Base-by-base conservation (phyloP, 345 rosid species). In the Bruguiera sexangula region DNA sequence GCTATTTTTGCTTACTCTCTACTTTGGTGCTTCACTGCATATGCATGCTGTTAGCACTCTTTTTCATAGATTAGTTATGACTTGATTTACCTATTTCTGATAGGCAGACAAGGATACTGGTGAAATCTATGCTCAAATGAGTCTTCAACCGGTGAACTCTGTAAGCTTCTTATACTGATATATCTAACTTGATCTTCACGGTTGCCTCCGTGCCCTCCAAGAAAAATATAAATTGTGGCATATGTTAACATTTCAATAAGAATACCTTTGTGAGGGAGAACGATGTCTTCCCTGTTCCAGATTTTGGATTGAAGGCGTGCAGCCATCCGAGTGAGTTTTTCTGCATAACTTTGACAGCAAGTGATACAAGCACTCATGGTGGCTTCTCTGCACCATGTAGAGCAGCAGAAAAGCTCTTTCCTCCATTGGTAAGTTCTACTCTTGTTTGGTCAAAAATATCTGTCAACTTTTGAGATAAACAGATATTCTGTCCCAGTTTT, bases 361-460 rank as follows among this genome's bases (percentile, higher is more conserved):
- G 22, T 22, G 22, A 22, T 22, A 22, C 22, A 22, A 22, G 22
- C 22, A 95, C 99, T 18, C 99, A 95, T 77, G 99, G 99, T 68
- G 99, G 99, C 69, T 92, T 95, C 83, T 95, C 99, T 0, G 98
- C 92, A 71, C 99, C 99, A 60, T 89, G 99, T 15, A 81, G 97
- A 76, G 99, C 97, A 10, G 99, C 98, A 22, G 99, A 95, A 74
- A 95, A 92, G 85, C 97, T 95, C 56, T 95, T 95, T 74, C 98
- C 99, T 75, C 81, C 86, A 6, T 61, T 95, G 90, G 99, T 92
- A 65, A 80, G 88, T 65, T 67, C 55, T 52, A 31, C n/a, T 75
- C 68, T 43, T 55, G 39, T 63, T 56, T 2, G 31, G 20, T 61
- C n/a, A 18, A 52, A 63, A 19, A 4, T 36, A 32, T 6, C 75